Percentiles rank a stretch among this genome's conserved stretches.
Conservation (phyloP, 2,329 filamentous ascomycete genomes). For the Arthrocladium fulminans region DNA sequence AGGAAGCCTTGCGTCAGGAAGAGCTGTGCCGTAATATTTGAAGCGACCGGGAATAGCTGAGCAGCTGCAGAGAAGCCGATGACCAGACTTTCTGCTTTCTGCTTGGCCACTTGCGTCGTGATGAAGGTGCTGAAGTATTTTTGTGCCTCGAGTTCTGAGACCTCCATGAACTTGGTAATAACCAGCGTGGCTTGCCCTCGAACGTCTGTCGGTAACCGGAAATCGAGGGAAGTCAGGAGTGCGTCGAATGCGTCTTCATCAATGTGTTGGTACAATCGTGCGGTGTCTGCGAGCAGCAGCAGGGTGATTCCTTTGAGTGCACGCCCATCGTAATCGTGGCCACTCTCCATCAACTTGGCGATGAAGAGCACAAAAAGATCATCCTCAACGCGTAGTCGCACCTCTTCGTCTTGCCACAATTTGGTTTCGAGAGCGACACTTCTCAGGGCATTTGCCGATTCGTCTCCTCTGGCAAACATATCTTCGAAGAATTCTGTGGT, state of each 20-base stretch:
- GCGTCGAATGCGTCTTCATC: slow-evolving; percentile 74
- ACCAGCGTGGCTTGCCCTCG: slow-evolving; percentile 75
- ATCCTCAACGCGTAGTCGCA: slow-evolving; percentile 36
- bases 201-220: slow-evolving; percentile 64
- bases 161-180: slow-evolving; percentile 73
- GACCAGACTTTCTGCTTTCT: slow-evolving; percentile 79
- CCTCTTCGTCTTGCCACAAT: slow-evolving; percentile 35
- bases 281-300: slow-evolving; percentile 47
- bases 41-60: slow-evolving; percentile 75
- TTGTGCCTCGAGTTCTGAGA: slow-evolving; percentile 61
- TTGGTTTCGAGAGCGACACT: slow-evolving; percentile 38
- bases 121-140: slow-evolving; percentile 67
- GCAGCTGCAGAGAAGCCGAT: slow-evolving; percentile 89
- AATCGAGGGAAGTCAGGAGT: slow-evolving; percentile 75
- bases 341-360: slow-evolving; percentile 82
- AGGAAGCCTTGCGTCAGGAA: slow-evolving; percentile 88
- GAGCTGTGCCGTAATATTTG: slow-evolving; percentile 62
- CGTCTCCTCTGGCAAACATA: slow-evolving; percentile 41
- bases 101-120: slow-evolving; percentile 58
- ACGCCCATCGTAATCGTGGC: slow-evolving; percentile 60
- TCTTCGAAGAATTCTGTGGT: slow-evolving; percentile 42
- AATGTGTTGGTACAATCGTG: slow-evolving; percentile 38
- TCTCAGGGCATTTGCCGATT: slow-evolving; percentile 38
- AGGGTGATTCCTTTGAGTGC: slow-evolving; percentile 53
- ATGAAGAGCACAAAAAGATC: slow-evolving; percentile 58